These are phyloP conservation scores for Trichoderma atroviride DNA, from an alignment of 2,329 filamentous ascomycete species.

Conservation along the genomic window DNA sequence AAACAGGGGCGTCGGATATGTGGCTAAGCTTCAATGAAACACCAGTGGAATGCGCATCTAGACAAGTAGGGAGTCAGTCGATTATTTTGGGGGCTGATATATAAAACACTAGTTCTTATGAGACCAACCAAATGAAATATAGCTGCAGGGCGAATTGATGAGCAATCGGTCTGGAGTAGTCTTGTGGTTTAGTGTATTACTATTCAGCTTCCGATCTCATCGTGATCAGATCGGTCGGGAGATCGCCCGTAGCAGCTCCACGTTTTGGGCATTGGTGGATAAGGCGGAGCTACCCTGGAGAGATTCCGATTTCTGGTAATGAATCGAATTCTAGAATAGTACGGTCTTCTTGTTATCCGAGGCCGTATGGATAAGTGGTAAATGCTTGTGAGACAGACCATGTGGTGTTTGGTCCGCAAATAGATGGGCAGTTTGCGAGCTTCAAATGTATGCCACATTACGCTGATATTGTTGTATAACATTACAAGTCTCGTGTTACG, in stretches of 20 bases:
- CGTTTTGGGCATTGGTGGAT: not conserved
- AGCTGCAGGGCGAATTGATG: not conserved
- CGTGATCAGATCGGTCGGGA: slow-evolving; percentile 16
- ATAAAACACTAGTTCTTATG: not conserved
- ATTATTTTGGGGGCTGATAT: not conserved
- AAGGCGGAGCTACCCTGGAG: not conserved
- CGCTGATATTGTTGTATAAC: not conserved
- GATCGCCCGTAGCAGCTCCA: not conserved
- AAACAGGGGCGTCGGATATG: not conserved
- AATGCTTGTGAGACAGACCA: not conserved
- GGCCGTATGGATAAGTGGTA: not conserved
- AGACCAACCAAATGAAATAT: not conserved
- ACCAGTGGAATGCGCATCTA: not conserved
- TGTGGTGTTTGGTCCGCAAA: not conserved
- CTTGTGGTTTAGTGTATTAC: not conserved
- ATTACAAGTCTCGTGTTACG: rapidly evolving
- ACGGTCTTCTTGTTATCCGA: too few relatives aligned
- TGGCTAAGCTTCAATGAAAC: not conserved
- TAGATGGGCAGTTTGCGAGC: not conserved
- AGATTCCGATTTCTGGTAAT: not conserved
- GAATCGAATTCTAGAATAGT: not conserved
- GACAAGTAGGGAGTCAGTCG: not conserved
- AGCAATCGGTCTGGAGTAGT: not conserved
- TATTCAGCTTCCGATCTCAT: slow-evolving; percentile 11
- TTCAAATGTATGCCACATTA: not conserved